Conservation (phyloP, 164 flowering plant genomes). For the Paratinospora sagittata region DNA sequence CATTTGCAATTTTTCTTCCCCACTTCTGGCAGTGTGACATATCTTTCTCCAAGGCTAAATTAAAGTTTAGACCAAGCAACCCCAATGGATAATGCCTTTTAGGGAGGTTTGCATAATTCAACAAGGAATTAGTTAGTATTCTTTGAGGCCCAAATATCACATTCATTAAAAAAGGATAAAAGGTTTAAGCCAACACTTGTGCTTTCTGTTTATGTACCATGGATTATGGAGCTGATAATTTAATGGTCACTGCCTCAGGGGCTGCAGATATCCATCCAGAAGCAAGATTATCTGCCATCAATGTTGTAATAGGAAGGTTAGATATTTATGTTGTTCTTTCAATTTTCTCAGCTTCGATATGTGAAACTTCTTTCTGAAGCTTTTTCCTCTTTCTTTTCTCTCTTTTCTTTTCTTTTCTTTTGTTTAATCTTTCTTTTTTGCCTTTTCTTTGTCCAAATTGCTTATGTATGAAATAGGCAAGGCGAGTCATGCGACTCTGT, state of each 20-base stretch:
- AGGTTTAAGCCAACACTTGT: no score
- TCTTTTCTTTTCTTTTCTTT: background rate
- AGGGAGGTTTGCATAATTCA: background rate
- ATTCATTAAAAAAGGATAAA: background rate
- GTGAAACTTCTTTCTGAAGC: background rate
- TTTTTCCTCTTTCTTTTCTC: background rate
- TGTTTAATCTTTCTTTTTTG: background rate
- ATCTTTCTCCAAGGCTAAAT: background rate
- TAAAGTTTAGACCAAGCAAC: background rate
- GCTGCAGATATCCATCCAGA: slow-evolving; percentile 35
- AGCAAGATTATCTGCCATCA: slow-evolving; percentile 62
- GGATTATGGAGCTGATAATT: background rate
- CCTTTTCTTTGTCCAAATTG: background rate
- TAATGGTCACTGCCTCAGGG: slow-evolving; percentile 31
- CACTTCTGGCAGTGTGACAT: no score
- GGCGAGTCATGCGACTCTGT: slow-evolving; percentile 85
- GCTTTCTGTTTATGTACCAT: no score
- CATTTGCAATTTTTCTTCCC: no score
- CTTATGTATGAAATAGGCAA: slow-evolving; percentile 41
- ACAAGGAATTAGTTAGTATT: background rate
- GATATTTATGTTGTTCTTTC: slow-evolving; percentile 3
- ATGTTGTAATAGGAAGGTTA: slow-evolving; percentile 70
- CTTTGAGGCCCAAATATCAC: background rate
- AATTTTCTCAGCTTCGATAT: background rate
- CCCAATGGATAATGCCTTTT: background rate